phyloP scores from a whole-genome alignment of 2,329 filamentous ascomycete species.

The Alternaria atra region DNA sequence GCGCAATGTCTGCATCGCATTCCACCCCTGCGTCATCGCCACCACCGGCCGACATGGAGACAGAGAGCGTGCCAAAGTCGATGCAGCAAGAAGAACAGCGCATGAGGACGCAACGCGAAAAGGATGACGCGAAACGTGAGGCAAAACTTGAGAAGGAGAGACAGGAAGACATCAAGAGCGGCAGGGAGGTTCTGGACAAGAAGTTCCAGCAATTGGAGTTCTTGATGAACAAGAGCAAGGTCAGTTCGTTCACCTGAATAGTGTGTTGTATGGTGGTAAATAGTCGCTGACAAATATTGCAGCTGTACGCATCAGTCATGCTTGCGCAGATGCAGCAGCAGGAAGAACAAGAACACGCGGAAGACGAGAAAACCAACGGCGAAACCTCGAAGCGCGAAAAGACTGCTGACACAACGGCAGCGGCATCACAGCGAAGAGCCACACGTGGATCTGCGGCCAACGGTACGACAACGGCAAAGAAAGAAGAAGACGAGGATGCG shows the following conservation, averaged over 20 bases:
- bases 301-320: slow-evolving; percentile 62
- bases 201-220: slow-evolving; percentile 64
- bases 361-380: slow-evolving; percentile 57
- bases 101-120: slow-evolving; percentile 54
- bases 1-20: slow-evolving; percentile 31
- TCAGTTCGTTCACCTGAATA: slow-evolving; percentile 11
- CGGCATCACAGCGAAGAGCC: slow-evolving; percentile 57
- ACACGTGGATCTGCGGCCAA: slow-evolving; percentile 51
- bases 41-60: slow-evolving; percentile 41
- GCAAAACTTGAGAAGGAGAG: slow-evolving; percentile 56
- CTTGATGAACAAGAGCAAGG: slow-evolving; percentile 62
- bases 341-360: slow-evolving; percentile 58
- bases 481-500: slow-evolving; percentile 28
- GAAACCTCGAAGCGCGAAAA: slow-evolving; percentile 57
- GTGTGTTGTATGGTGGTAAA: not conserved
- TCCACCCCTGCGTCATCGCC: slow-evolving; percentile 49
- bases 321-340: slow-evolving; percentile 62
- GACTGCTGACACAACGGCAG: slow-evolving; percentile 57
- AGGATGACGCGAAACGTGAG: slow-evolving; percentile 57
- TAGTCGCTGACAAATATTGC: slow-evolving; percentile 8
- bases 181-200: slow-evolving; percentile 56
- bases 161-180: slow-evolving; percentile 57
- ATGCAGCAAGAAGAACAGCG: slow-evolving; percentile 59
- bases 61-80: slow-evolving; percentile 45
- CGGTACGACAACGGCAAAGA: slow-evolving; percentile 20